These are phyloP conservation scores for Guillardia theta DNA, from an alignment of 78 protist species.

Conservation along the genomic window DNA sequence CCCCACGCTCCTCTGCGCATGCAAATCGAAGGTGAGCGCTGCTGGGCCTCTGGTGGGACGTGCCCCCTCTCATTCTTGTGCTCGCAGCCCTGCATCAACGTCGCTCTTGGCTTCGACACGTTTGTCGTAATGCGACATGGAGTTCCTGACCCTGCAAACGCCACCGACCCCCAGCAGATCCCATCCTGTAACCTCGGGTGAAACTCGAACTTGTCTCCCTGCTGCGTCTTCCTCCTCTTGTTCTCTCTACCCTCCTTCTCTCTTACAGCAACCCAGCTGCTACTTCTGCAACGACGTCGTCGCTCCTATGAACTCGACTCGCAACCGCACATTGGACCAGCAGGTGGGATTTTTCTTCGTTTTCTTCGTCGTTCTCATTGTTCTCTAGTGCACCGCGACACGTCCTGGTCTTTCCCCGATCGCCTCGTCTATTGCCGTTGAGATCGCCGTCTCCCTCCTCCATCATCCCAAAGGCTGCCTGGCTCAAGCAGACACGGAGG, in stretches of 20 bases:
- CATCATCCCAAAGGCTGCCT: slow-evolving; percentile 74
- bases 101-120: slow-evolving; percentile 96
- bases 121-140: slow-evolving; percentile 96
- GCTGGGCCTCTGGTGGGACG: not conserved
- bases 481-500: slow-evolving; percentile 53
- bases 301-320: slow-evolving; percentile 82
- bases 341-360: too few relatives aligned
- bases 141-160: not conserved
- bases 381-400: slow-evolving; percentile 7
- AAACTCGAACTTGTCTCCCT: too few relatives aligned
- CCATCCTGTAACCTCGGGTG: not conserved
- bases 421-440: slow-evolving; percentile 76
- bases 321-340: slow-evolving; percentile 96
- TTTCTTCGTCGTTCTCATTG: not conserved
- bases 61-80: not conserved
- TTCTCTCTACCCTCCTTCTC: not conserved
- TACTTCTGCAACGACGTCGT: slow-evolving; percentile 97
- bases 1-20: slow-evolving; percentile 83
- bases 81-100: slow-evolving; percentile 56
- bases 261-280: slow-evolving; percentile 78
- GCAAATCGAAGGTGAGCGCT: slow-evolving; percentile 33
- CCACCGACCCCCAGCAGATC: not conserved
- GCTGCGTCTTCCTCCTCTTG: too few relatives aligned
- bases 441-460: slow-evolving; percentile 77
- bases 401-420: not conserved